Conservation (phyloP, 1,284 basidiomycete genomes). For the Peniophora sp. region DNA sequence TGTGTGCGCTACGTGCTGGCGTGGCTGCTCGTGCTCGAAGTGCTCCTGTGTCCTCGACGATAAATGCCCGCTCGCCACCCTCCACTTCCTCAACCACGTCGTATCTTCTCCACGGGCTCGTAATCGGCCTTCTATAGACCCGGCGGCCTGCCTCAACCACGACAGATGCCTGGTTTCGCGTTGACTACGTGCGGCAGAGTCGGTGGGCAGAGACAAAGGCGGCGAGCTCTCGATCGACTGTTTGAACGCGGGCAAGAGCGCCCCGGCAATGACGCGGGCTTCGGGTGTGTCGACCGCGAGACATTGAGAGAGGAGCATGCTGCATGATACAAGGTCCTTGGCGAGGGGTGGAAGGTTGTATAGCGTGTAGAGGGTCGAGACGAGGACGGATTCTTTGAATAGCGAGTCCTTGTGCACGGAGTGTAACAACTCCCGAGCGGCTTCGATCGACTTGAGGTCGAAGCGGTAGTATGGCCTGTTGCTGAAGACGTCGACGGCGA, state of each 20-base stretch:
- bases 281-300: slow-evolving; percentile 22
- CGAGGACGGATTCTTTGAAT: slow-evolving; percentile 28
- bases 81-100: slow-evolving; percentile 21
- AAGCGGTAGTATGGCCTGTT: slow-evolving; percentile 54
- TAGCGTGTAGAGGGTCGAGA: slow-evolving; percentile 41
- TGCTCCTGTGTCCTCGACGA: background rate
- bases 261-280: slow-evolving; percentile 31
- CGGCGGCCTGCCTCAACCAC: slow-evolving; percentile 22
- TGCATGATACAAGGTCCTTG: slow-evolving; percentile 46
- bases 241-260: slow-evolving; percentile 34
- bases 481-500: slow-evolving; percentile 54
- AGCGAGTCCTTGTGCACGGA: slow-evolving; percentile 38
- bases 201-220: slow-evolving; percentile 19
- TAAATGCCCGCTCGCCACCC: slow-evolving; percentile 14
- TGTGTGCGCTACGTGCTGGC: no score
- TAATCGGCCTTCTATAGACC: slow-evolving; percentile 19
- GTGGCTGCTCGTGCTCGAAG: background rate
- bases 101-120: slow-evolving; percentile 14
- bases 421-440: slow-evolving; percentile 37
- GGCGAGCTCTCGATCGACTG: slow-evolving; percentile 22
- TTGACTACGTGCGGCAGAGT: slow-evolving; percentile 14
- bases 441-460: slow-evolving; percentile 37
- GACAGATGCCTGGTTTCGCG: slow-evolving; percentile 16
- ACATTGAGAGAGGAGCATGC: slow-evolving; percentile 50
- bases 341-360: slow-evolving; percentile 45